Evolutionary conservation across 2,329 filamentous ascomycete species (phyloP).

Genomic region (Malbranchea cinnamomea): DNA sequence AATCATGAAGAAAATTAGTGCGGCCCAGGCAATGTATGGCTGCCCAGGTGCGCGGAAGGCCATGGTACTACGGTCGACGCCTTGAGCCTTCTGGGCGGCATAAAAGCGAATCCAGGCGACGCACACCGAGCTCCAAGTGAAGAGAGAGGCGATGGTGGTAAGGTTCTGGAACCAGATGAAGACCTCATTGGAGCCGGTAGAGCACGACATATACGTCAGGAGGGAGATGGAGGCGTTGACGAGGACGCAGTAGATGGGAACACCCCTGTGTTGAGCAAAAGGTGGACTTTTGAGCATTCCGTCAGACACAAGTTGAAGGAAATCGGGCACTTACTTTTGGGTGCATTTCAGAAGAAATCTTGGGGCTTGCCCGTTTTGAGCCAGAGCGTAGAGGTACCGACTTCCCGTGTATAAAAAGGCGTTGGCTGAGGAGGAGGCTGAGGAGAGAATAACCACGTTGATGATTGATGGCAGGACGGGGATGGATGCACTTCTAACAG

Average conservation of each 20-base stretch:
- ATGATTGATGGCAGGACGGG: constrained; percentile 54
- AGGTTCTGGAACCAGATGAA: constrained; percentile 35
- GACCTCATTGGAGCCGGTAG: constrained; percentile 22
- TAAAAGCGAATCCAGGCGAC: constrained; percentile 34
- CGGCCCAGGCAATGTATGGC: constrained; percentile 45
- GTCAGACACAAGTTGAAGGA: constrained; percentile 17
- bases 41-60: constrained; percentile 31
- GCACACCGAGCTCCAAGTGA: constrained; percentile 34
- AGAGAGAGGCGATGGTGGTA: constrained; percentile 27
- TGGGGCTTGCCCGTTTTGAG: constrained; percentile 37
- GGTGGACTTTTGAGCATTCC: no score
- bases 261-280: constrained; percentile 21
- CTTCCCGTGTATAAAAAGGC: constrained; percentile 45
- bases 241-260: constrained; percentile 29
- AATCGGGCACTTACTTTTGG: constrained; percentile 24
- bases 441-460: constrained; percentile 62
- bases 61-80: constrained; percentile 21
- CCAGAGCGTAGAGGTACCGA: constrained; percentile 35
- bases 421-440: constrained; percentile 55
- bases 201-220: constrained; percentile 31
- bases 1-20: constrained; percentile 44
- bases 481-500: constrained; percentile 52
- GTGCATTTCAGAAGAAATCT: constrained; percentile 35
- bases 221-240: constrained; percentile 28
- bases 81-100: constrained; percentile 26